These are phyloP conservation scores for Theobroma grandiflorum DNA, from an alignment of 441 rosid species.

Conservation along the genomic window DNA sequence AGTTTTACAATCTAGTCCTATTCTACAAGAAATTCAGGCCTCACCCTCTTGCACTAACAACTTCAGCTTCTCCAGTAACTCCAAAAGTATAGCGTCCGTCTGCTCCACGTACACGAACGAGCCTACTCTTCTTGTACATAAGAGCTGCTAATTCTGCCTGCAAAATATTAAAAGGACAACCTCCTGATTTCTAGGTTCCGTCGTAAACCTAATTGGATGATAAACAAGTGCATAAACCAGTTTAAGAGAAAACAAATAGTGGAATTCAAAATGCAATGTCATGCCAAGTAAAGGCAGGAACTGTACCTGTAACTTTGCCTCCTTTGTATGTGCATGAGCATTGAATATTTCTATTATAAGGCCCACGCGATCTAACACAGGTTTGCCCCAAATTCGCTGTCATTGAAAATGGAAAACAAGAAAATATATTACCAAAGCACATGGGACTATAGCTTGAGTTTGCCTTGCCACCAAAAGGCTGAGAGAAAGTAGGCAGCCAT, in stretches of 20 bases:
- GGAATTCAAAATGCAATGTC: neutral
- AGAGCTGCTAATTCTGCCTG: constrained; percentile 95
- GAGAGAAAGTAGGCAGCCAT: constrained; percentile 22
- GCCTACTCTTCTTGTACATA: constrained; percentile 86
- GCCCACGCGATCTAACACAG: constrained; percentile 91
- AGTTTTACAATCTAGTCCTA: constrained; percentile 1
- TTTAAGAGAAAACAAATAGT: constrained; percentile 2
- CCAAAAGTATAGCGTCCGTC: constrained; percentile 85
- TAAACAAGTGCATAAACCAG: neutral
- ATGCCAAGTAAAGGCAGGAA: constrained; percentile 6
- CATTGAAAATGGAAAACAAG: constrained; percentile 26
- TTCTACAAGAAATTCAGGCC: constrained; percentile 20
- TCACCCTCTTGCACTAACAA: constrained; percentile 98
- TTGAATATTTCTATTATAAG: constrained; percentile 93
- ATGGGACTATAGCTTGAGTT: neutral
- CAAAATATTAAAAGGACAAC: constrained; percentile 11
- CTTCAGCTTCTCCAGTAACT: constrained; percentile 86
- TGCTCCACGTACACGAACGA: constrained; percentile 81
- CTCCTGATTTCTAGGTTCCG: too few relatives aligned
- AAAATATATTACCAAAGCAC: constrained; percentile 7
- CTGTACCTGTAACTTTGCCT: constrained; percentile 89
- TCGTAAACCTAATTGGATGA: too few relatives aligned
- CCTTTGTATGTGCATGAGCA: constrained; percentile 93
- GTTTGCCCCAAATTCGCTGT: constrained; percentile 78
- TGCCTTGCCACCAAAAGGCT: neutral